Evolutionary conservation across 345 rosid genomes (phyloP).

Genomic region (Eucalyptus cloeziana): DNA sequence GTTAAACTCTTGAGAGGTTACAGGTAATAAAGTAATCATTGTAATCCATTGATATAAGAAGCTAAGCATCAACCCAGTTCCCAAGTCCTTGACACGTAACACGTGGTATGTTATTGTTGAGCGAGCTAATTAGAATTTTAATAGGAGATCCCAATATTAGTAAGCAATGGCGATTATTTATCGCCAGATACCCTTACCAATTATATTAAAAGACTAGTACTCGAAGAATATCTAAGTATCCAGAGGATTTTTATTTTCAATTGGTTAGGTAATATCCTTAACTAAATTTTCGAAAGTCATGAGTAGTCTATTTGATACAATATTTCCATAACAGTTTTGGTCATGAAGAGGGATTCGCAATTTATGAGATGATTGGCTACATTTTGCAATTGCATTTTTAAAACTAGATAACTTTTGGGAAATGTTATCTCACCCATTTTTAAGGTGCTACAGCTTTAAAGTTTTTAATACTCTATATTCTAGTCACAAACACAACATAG

Average conservation of each 20-base stretch:
- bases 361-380: not conserved
- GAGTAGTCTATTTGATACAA: not conserved
- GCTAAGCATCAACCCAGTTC: not conserved
- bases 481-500: not conserved
- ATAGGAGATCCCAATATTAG: not conserved
- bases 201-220: not conserved
- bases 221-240: not conserved
- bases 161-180: not conserved
- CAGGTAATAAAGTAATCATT: not conserved
- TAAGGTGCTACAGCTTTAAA: not conserved
- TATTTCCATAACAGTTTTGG: not conserved
- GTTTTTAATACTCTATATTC: not conserved
- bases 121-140: not conserved
- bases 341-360: not conserved
- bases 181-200: not conserved
- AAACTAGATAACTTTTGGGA: not conserved
- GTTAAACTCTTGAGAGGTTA: not conserved
- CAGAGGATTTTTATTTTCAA: not conserved
- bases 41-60: not conserved
- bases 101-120: not conserved
- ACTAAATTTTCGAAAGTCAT: not conserved
- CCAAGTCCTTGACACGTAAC: not conserved
- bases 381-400: not conserved
- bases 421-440: not conserved
- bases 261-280: not conserved